These are phyloP conservation scores for Earliella scabrosa DNA, from an alignment of 1,284 basidiomycete species.

Conservation along the genomic window DNA sequence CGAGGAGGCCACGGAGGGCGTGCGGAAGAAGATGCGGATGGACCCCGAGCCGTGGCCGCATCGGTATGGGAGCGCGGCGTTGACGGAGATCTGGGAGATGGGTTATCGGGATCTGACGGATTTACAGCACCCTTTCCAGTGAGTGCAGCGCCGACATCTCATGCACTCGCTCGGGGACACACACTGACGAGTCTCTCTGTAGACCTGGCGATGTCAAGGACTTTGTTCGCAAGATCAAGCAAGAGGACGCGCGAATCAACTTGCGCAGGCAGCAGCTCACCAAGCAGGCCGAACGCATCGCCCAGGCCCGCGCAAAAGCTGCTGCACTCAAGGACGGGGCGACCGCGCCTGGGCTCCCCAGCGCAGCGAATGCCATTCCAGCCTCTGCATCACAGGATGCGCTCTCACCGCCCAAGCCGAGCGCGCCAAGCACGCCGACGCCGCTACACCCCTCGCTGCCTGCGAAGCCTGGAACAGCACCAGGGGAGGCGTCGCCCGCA, in stretches of 20 bases:
- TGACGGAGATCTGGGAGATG: constrained; percentile 82
- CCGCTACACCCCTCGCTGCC: constrained; percentile 72
- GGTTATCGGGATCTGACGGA: constrained; percentile 69
- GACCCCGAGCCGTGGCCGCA: constrained; percentile 63
- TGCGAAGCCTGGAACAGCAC: constrained; percentile 46
- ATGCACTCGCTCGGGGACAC: too few relatives aligned
- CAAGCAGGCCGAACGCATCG: constrained; percentile 49
- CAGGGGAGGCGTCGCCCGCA: constrained; percentile 25
- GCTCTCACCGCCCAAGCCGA: constrained; percentile 12
- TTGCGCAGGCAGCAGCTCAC: constrained; percentile 60
- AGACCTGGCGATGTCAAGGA: constrained; percentile 75
- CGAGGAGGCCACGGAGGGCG: constrained; percentile 60
- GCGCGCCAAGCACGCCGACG: constrained; percentile 29
- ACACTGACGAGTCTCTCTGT: not conserved
- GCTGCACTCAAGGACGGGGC: constrained; percentile 28
- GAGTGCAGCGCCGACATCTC: constrained; percentile 30
- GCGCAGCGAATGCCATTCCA: constrained; percentile 24
- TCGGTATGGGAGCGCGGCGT: constrained; percentile 62
- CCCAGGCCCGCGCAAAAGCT: constrained; percentile 48
- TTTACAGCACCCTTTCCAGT: constrained; percentile 70
- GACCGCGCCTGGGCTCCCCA: constrained; percentile 27
- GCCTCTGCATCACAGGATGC: constrained; percentile 16
- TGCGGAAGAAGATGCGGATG: constrained; percentile 55
- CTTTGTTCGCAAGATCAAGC: constrained; percentile 70
- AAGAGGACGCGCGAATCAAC: constrained; percentile 65